Evolutionary conservation across 306 rosid genomes (phyloP).

Genomic region (Cicer chorassanicum): DNA sequence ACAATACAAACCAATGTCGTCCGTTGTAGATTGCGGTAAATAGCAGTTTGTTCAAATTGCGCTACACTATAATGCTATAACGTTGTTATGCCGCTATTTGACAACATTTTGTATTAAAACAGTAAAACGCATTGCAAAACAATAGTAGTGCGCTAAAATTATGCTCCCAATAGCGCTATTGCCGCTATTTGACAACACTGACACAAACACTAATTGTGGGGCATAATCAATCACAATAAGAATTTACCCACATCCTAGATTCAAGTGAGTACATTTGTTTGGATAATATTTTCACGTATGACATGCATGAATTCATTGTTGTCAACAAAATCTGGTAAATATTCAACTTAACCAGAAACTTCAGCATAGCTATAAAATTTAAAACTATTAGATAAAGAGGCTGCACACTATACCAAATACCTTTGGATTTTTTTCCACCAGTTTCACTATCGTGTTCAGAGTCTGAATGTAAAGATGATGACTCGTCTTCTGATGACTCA

Average conservation of each 20-base stretch:
- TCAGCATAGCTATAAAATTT: constrained; percentile 19
- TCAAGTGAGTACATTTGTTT: constrained; percentile 14
- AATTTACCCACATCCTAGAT: constrained; percentile 8
- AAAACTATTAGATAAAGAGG: constrained; percentile 15
- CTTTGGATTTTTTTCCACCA: constrained; percentile 53
- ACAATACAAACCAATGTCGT: constrained; percentile 6
- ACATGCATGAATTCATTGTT: constrained; percentile 5
- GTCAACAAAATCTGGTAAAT: not conserved
- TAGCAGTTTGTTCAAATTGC: too few relatives aligned
- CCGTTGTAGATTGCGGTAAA: too few relatives aligned
- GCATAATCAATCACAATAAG: constrained; percentile 35
- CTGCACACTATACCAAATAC: constrained; percentile 44
- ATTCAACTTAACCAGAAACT: not conserved
- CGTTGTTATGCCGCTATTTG: too few relatives aligned
- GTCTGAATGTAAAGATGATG: constrained; percentile 58
- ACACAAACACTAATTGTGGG: constrained; percentile 17
- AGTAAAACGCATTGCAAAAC: too few relatives aligned
- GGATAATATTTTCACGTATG: constrained; percentile 12
- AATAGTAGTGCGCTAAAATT: too few relatives aligned
- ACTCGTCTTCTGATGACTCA: constrained; percentile 57
- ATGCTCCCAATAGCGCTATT: too few relatives aligned
- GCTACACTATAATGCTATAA: too few relatives aligned
- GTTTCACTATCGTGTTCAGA: constrained; percentile 52
- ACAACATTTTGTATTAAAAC: too few relatives aligned
- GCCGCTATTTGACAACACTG: too few relatives aligned